Evolutionary conservation across 2,329 filamentous ascomycete genomes (phyloP).

Genomic region (Ophiostoma tasmaniense): DNA sequence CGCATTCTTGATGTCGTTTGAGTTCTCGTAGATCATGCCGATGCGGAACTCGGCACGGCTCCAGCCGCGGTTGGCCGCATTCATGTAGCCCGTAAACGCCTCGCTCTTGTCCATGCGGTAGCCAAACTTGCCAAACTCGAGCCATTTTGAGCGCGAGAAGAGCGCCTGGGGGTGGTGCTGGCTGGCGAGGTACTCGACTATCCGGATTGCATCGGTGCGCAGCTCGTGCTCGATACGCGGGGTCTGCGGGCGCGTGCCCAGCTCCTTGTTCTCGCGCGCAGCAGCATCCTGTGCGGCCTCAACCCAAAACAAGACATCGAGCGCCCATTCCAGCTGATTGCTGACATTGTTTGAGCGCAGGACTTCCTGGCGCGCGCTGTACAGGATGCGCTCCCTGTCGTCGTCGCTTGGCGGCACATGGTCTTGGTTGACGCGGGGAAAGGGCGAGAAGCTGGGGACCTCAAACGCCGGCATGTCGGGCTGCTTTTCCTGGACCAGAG

Average conservation of each 20-base stretch:
- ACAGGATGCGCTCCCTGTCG: constrained; percentile 83
- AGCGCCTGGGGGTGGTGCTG: constrained; percentile 90
- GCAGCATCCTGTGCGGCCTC: constrained; percentile 75
- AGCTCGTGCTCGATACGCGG: constrained; percentile 85
- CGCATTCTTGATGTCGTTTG: constrained; percentile 84
- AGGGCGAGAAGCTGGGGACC: constrained; percentile 78
- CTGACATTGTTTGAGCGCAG: constrained; percentile 90
- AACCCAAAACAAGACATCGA: constrained; percentile 82
- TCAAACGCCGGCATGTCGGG: constrained; percentile 36
- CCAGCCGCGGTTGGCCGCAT: constrained; percentile 76
- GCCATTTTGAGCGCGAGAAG: constrained; percentile 93
- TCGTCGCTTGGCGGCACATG: constrained; percentile 92
- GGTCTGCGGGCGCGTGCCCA: constrained; percentile 58
- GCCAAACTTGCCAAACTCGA: constrained; percentile 95
- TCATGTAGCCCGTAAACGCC: constrained; percentile 77
- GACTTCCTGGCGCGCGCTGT: constrained; percentile 73
- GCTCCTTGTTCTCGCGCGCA: constrained; percentile 48
- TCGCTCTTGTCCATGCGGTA: constrained; percentile 87
- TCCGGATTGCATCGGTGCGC: constrained; percentile 79
- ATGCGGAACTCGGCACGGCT: constrained; percentile 89
- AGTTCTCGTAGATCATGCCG: constrained; percentile 96
- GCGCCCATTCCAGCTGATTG: constrained; percentile 94
- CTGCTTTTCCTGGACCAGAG: constrained; percentile 33
- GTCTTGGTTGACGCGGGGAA: constrained; percentile 76
- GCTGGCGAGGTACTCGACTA: constrained; percentile 79